Evolutionary conservation across 371 early-diverging fungal genomes (phyloP), one percentile per base, ranked within the genome.

Genomic region (Rhizopus arrhizus): DNA sequence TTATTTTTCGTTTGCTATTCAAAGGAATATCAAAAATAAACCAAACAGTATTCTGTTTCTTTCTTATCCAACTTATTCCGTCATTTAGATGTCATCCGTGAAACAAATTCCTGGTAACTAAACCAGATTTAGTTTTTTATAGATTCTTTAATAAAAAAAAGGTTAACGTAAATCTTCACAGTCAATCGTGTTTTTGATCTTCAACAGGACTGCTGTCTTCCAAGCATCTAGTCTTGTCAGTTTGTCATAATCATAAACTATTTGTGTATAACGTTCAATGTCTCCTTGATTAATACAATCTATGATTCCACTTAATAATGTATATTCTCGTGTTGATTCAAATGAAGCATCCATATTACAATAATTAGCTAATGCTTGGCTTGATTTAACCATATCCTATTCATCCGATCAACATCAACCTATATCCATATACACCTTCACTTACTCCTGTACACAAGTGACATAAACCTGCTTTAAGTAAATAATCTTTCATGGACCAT

Each of bases 381-480:
- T 50, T 49, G 78, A 52, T 47, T 64, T 70, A 6, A 74, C 71
- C 63, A 71, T 61, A 51, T 77, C 77, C 77, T 77, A 67, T 33
- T 4, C 22, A 16, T 48, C 10, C 38, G 10, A 8, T 31, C 11
- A 34, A 29, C 11, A 1, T 40, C 16, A 3, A 8, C 7, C 32
- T 42, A 34, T 28, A 16, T 4, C 33, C 5, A 10, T 2, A 46
- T n/a, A 22, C 7, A 34, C 35, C 8, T 36, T 65, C 8, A 56
- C 67, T 62, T 78, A 89, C 89, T 54, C 81, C 85, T 43, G 85
- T 80, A 56, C 86, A 88, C 45, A 97, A 78, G 64, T 92, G 87
- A 70, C 97, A 97, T 59, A 98, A 75, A n/a, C 94, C 96, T 7
- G 96, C 95, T 74, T 96, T 96, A 66, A 97, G 81, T 53, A 96